Base-by-base conservation (phyloP, 805 yeast species). In the Saturnispora sekii region DNA sequence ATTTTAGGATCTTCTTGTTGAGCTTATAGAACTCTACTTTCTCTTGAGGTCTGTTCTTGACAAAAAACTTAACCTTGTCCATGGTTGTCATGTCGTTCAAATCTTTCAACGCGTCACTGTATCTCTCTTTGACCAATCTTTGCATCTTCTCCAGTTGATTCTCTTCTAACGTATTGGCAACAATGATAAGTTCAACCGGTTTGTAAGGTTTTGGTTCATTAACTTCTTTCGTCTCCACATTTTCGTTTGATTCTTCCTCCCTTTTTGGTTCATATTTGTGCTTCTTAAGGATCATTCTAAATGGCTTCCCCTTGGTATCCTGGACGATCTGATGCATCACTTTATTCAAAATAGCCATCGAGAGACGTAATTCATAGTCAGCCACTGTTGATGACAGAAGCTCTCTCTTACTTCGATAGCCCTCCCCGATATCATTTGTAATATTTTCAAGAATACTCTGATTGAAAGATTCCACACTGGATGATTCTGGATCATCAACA, bases 341-440 rank as follows among this genome's bases (percentile, higher is more conserved):
- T 15, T 64, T 59, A n/a, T 65, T 60, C 64, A 84, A 68, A 2
- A 85, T 58, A 10, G 67, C 59, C 48, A 83, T 53, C 6, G 88
- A 79, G 15, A 74, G 57, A 50, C 70, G 73, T 59, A 86, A 84
- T 59, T 87, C 95, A 12, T 62, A 60, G 18, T 81, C 78, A 0
- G 90, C 95, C 41, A 83, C 69, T 41, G 56, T 53, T 1, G 74
- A 50, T 2, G 79, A 76, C 26, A 67, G 46, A 7, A 53, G 53
- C 44, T 67, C 72, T 41, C 66, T 49, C 33, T 55, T 48, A 18
- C 58, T 47, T 53, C 61, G 60, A 56, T 58, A 58, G 41, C 55
- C 62, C 11, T 57, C 56, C 1, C 58, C 61, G 35, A 59, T 48
- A 47, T 57, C 58, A 31, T 50, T 36, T 1, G 51, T 56, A 10